These are phyloP conservation scores for Chaetomium cochliodes DNA, from an alignment of 495 filamentous ascomycete genomes.

Conservation along the genomic window DNA sequence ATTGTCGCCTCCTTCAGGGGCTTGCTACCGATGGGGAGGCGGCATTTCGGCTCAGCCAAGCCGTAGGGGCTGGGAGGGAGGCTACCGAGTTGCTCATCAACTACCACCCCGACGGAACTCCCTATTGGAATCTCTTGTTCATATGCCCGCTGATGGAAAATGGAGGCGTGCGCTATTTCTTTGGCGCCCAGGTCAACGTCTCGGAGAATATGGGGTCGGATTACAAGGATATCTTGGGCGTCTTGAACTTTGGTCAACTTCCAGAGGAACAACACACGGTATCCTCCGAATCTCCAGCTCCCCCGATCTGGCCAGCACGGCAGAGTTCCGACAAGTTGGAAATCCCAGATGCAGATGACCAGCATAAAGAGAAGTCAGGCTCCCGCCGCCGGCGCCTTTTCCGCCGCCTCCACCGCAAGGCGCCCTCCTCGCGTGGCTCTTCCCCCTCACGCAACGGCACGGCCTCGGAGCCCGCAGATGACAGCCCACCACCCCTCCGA, in stretches of 20 bases:
- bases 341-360: neutral
- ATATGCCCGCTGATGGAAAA: conserved; percentile 49
- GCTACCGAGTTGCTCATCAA: conserved; percentile 54
- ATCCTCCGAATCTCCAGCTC: neutral
- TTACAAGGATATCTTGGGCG: conserved; percentile 49
- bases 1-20: conserved; percentile 54
- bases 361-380: neutral
- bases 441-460: conserved; percentile 15
- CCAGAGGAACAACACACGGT: neutral
- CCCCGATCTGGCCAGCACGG: neutral
- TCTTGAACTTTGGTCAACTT: conserved; percentile 38
- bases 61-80: conserved; percentile 45
- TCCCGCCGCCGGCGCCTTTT: conserved; percentile 32
- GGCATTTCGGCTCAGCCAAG: conserved; percentile 41
- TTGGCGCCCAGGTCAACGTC: conserved; percentile 58
- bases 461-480: neutral
- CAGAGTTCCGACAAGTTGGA: neutral
- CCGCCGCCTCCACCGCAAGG: conserved; percentile 22
- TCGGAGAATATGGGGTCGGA: conserved; percentile 50
- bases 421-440: neutral
- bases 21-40: conserved; percentile 45
- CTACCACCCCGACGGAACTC: conserved; percentile 51
- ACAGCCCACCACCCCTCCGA: neutral
- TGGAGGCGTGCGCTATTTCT: conserved; percentile 48
- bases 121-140: conserved; percentile 58